Evolutionary conservation across 1,139 yeast genomes (phyloP).

Genomic region (Citeromyces siamensis): DNA sequence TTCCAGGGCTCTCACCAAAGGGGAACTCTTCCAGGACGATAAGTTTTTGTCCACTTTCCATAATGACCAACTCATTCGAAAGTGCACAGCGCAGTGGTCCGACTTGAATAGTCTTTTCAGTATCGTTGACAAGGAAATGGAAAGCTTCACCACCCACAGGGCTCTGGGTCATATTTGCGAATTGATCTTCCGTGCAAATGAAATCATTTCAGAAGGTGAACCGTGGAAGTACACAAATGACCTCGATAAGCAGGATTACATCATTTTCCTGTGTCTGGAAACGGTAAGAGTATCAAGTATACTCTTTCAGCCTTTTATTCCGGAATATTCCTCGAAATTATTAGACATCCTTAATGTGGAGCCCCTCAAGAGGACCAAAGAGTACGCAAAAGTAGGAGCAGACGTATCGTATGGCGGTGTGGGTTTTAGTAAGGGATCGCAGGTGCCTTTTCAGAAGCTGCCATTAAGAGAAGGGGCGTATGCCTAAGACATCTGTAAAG

Average conservation of each 20-base stretch:
- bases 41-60: conserved; percentile 4
- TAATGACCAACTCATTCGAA: conserved; percentile 9
- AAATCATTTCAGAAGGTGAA: conserved; percentile 38
- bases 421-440: conserved; percentile 16
- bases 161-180: conserved; percentile 57
- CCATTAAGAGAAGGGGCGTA: conserved; percentile 8
- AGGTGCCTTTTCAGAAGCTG: conserved; percentile 24
- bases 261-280: conserved; percentile 59
- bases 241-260: conserved; percentile 28
- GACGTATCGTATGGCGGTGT: conserved; percentile 38
- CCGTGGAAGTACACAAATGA: conserved; percentile 24
- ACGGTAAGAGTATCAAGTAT: conserved; percentile 57
- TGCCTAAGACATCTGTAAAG: too few relatives aligned
- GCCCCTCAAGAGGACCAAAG: conserved; percentile 24
- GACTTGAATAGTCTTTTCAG: conserved; percentile 19
- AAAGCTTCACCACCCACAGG: conserved; percentile 38
- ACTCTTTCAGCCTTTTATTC: conserved; percentile 61
- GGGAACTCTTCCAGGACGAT: not conserved
- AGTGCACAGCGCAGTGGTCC: conserved; percentile 17
- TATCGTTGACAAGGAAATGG: conserved; percentile 19
- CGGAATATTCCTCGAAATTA: conserved; percentile 42
- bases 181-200: conserved; percentile 49
- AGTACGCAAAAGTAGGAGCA: conserved; percentile 27
- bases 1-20: conserved; percentile 22
- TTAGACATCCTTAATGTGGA: conserved; percentile 53